Evolutionary conservation across 305 asterid genomes (phyloP).

Genomic region (Fraxinus platypoda): DNA sequence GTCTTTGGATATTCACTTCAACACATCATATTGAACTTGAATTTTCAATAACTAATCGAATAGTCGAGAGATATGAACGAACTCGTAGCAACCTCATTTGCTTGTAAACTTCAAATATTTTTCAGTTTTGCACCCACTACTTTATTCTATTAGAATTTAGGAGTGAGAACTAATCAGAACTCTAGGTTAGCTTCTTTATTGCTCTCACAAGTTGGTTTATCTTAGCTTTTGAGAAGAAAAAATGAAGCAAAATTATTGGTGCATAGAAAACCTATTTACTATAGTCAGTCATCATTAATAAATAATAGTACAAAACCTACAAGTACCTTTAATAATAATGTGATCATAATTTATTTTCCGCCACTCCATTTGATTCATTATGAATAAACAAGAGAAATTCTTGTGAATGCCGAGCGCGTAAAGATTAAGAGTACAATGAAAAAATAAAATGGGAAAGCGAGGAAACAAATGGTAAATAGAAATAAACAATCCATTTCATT

Average conservation of each 20-base stretch:
- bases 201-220: background rate
- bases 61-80: too few relatives aligned
- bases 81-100: background rate
- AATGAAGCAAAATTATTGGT: too few relatives aligned
- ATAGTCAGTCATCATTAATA: too few relatives aligned
- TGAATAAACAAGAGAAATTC: background rate
- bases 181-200: background rate
- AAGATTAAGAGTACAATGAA: too few relatives aligned
- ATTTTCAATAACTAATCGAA: background rate
- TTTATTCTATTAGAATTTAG: background rate
- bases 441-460: background rate
- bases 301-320: background rate
- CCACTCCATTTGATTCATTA: background rate
- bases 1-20: background rate
- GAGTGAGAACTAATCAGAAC: background rate
- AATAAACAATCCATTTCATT: slow-evolving; percentile 26
- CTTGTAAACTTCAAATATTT: background rate
- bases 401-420: background rate
- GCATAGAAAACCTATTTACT: too few relatives aligned
- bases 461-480: background rate
- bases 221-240: too few relatives aligned
- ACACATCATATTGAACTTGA: background rate
- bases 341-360: background rate
- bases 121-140: background rate
- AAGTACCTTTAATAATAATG: background rate